Conservation (phyloP, 1,139 yeast species). For the Meyerozyma elateridarum region DNA sequence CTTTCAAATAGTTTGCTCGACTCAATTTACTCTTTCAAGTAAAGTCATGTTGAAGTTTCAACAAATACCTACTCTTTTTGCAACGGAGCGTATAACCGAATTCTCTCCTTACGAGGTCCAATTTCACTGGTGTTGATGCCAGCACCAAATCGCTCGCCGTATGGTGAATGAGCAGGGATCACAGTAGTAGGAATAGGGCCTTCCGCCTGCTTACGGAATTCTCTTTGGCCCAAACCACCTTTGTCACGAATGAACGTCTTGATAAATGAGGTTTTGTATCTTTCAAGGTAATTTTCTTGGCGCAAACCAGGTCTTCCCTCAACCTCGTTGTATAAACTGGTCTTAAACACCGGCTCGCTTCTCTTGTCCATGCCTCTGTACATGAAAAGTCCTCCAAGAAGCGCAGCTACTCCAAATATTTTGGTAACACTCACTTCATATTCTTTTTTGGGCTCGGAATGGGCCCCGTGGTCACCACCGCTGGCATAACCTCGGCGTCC, state of each 20-base stretch:
- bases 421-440: constrained; percentile 38
- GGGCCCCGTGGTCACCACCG: constrained; percentile 15
- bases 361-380: constrained; percentile 34
- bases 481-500: constrained; percentile 1
- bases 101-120: constrained; percentile 46
- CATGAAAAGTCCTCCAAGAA: constrained; percentile 35
- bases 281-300: constrained; percentile 33
- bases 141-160: constrained; percentile 40
- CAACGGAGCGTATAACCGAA: constrained; percentile 38
- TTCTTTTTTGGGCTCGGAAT: constrained; percentile 23
- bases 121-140: constrained; percentile 42
- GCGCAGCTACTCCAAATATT: constrained; percentile 39
- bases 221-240: constrained; percentile 45
- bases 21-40: too few relatives aligned
- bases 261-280: constrained; percentile 40
- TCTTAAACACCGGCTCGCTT: constrained; percentile 36
- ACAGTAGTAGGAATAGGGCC: constrained; percentile 29
- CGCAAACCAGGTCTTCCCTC: constrained; percentile 36
- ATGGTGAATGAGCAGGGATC: constrained; percentile 43
- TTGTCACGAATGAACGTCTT: constrained; percentile 43
- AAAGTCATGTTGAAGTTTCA: too few relatives aligned
- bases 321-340: constrained; percentile 35
- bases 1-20: too few relatives aligned
- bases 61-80: constrained; percentile 10
- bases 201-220: constrained; percentile 32